Base-by-base conservation (phyloP, 2,329 filamentous ascomycete species). In the Aspergillus fumigatiaffinis region DNA sequence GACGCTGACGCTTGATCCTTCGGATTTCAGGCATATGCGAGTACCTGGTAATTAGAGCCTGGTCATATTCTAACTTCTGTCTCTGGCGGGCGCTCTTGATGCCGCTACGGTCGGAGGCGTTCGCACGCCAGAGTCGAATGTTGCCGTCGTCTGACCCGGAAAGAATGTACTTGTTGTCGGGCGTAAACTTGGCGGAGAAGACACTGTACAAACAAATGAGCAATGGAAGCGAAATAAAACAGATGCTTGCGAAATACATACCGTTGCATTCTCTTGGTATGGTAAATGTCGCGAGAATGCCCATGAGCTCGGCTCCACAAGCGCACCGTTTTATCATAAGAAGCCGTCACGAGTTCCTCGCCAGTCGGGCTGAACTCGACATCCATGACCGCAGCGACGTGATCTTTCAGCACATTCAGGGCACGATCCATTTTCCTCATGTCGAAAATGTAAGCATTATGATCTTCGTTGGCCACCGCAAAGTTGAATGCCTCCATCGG, bases 401-500 rank as follows among this genome's bases (percentile, higher is more conserved):
- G 91, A 66, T 93, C 91, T 74, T 93, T 94, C 54, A 96, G 82
- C 8, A 97, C 87, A 71, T 97, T 97, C 59, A 96, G 79, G 0
- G 93, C 91, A 60, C 91, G 87, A 65, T 90, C 87, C 73, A 96
- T 88, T 71, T 91, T 93, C 66, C 94, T 85, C 85, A 95, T 95
- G 74, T 99, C 94, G 69, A 99, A 99, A 59, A 97, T 84, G 70
- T 92, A 91, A 63, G 89, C 83, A 73, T 96, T 95, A 78, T 97
- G 93, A 70, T 97, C 94, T 79, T 99, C 94, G 66, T 90, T 95
- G 12, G 91, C 94, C 29, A 92, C 87, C 17, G 92, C 93, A 69
- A 97, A 88, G 77, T 97, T 96, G 81, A 96, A 96, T 7, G 92
- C 90, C 74, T 96, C 92, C 88, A 97, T 94, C 0, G 94, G 94